A percentile compares a stretch with the other conserved stretches of the same genome.
Evolutionary conservation across 2,329 filamentous ascomycete species (phyloP).

Genomic region (Annulohypoxylon truncatum): DNA sequence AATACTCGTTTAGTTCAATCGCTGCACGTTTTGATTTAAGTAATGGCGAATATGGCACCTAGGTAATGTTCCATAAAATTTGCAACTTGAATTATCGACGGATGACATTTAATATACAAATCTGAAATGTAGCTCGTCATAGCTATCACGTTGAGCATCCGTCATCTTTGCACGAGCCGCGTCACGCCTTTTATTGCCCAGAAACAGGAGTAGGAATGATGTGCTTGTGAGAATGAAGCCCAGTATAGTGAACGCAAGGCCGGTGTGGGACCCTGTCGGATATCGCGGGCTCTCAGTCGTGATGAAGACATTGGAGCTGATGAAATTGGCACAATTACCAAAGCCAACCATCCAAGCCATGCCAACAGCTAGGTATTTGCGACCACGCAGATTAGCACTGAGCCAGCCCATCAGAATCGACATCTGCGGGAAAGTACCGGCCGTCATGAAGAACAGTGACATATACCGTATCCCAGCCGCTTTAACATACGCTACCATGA

Average conservation of each 20-base stretch:
- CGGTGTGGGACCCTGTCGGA: slow-evolving; percentile 53
- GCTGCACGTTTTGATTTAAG: neutral
- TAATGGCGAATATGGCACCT: neutral
- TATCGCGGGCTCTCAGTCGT: slow-evolving; percentile 53
- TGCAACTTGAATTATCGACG: neutral
- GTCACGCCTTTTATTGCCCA: slow-evolving; percentile 40
- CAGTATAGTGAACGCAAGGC: slow-evolving; percentile 47
- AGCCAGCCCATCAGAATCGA: slow-evolving; percentile 51
- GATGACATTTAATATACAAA: slow-evolving; percentile 40
- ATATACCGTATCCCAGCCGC: slow-evolving; percentile 45
- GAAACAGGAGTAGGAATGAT: slow-evolving; percentile 26
- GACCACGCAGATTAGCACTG: slow-evolving; percentile 56
- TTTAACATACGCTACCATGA: slow-evolving; percentile 44
- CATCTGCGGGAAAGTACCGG: slow-evolving; percentile 49
- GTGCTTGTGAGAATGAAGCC: slow-evolving; percentile 39
- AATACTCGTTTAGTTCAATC: neutral
- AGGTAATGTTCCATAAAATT: neutral
- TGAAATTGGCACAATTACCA: slow-evolving; percentile 59
- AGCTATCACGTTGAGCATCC: slow-evolving; percentile 38
- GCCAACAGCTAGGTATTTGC: slow-evolving; percentile 54
- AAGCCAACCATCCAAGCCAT: slow-evolving; percentile 56
- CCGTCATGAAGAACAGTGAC: slow-evolving; percentile 47
- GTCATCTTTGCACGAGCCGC: slow-evolving; percentile 36
- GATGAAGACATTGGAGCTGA: slow-evolving; percentile 57
- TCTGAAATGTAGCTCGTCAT: slow-evolving; percentile 44